Conservation (phyloP, 805 yeast species). For the Cyberlindnera subsufficiens region DNA sequence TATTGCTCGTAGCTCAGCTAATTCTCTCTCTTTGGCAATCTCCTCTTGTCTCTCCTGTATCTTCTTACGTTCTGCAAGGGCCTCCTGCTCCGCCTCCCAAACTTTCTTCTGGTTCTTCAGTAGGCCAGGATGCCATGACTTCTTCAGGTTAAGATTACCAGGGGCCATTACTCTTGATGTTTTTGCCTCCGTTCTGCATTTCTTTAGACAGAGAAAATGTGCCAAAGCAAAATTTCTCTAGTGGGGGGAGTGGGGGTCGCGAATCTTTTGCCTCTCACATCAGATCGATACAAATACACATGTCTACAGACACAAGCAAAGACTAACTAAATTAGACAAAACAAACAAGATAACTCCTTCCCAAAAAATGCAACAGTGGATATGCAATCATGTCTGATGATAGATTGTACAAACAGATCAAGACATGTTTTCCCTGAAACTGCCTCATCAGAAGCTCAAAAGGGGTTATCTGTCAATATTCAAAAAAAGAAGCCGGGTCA, state of each 20-base stretch:
- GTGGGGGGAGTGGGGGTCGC: not conserved
- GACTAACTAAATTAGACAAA: no score
- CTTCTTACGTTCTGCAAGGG: slow-evolving; percentile 61
- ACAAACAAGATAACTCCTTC: no score
- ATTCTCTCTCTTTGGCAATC: slow-evolving; percentile 53
- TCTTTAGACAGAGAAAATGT: not conserved
- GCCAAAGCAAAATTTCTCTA: not conserved
- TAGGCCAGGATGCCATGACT: slow-evolving; percentile 94
- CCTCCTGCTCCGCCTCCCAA: slow-evolving; percentile 76
- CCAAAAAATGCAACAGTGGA: no score
- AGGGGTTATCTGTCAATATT: not conserved
- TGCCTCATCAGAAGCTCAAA: no score
- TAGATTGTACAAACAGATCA: no score
- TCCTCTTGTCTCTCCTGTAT: slow-evolving; percentile 61
- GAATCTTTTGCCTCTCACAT: no score
- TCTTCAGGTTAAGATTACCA: slow-evolving; percentile 81
- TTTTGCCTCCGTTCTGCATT: not conserved
- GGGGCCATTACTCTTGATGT: slow-evolving; percentile 39
- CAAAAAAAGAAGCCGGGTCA: not conserved
- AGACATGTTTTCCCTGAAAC: no score
- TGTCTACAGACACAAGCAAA: no score
- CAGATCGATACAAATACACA: no score
- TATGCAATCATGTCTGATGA: no score
- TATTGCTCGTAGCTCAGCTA: slow-evolving; percentile 45
- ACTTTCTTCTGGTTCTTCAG: slow-evolving; percentile 81